Conservation (phyloP, 345 rosid species). For the Melaleuca quinquenervia region DNA sequence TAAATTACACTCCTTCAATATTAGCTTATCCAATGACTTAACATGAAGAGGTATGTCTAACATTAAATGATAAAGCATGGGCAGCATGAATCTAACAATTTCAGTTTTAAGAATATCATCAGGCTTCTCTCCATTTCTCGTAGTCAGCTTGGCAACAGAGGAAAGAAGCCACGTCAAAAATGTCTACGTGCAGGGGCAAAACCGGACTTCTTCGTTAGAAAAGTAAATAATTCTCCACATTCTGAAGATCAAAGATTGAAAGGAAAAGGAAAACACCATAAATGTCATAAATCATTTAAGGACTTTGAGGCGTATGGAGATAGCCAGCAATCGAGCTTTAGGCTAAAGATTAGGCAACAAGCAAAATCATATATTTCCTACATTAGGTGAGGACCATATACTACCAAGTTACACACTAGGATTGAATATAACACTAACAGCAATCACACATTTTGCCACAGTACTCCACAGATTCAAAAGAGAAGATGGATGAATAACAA, state of each 20-base stretch:
- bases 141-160: background rate
- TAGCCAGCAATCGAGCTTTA: background rate
- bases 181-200: background rate
- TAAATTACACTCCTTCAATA: background rate
- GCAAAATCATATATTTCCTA: background rate
- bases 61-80: background rate
- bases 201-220: background rate
- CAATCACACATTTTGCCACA: background rate
- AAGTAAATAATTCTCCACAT: background rate
- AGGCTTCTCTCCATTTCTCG: background rate
- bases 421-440: background rate
- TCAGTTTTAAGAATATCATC: background rate
- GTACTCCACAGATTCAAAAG: background rate
- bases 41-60: background rate
- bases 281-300: background rate
- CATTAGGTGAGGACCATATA: background rate
- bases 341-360: background rate
- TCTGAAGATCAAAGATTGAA: background rate
- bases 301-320: background rate
- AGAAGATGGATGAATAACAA: background rate
- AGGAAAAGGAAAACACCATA: background rate
- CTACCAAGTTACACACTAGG: background rate
- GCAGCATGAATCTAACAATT: background rate
- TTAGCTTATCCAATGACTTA: background rate
- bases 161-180: background rate